phyloP scores from a whole-genome alignment of 169 alveolate genomes.

The Plasmodium cynomolgi region DNA sequence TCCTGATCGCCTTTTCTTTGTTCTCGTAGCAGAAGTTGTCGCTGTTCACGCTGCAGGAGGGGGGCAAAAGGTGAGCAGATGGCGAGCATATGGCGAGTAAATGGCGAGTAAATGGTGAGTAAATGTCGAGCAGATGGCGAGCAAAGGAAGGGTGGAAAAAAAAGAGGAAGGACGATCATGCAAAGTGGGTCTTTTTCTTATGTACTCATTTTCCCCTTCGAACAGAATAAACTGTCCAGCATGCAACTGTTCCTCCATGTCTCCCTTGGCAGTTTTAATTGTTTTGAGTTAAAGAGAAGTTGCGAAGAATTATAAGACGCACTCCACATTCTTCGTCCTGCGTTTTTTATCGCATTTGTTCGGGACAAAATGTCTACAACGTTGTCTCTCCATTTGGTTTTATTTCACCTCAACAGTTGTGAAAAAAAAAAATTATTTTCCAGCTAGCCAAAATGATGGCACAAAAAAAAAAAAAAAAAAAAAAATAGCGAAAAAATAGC shows the following conservation, averaged over 20 bases:
- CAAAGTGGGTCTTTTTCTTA: neutral
- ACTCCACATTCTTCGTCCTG: neutral
- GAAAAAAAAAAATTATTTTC: neutral
- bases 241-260: conserved; percentile 8
- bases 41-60: conserved; percentile 1
- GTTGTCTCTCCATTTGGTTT: neutral
- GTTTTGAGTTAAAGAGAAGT: neutral
- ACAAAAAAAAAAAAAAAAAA: neutral
- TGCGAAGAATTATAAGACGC: neutral
- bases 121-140: neutral
- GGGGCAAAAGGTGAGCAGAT: neutral
- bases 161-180: neutral
- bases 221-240: conserved; percentile 9
- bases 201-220: conserved; percentile 66
- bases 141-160: neutral
- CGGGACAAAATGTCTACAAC: neutral
- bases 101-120: neutral
- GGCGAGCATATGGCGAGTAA: neutral
- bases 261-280: neutral
- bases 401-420: neutral
- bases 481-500: neutral
- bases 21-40: conserved; percentile 34
- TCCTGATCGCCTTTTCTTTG: neutral
- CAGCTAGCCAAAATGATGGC: neutral
- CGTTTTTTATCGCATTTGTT: neutral